These are phyloP conservation scores for Dactylellina cionopaga DNA, from an alignment of 2,329 filamentous ascomycete genomes.

Conservation along the genomic window DNA sequence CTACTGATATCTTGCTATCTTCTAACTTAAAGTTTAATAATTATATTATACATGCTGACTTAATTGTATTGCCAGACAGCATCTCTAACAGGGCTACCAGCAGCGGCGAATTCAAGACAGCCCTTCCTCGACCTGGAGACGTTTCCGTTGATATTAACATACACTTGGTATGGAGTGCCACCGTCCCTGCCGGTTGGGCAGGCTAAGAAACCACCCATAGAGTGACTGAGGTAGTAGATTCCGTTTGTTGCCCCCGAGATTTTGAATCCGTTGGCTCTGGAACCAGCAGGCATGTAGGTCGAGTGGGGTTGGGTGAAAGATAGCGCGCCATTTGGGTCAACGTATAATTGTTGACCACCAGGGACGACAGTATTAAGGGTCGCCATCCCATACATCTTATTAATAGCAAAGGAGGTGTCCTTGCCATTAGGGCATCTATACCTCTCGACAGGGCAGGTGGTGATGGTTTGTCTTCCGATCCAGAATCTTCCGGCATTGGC, in stretches of 20 bases:
- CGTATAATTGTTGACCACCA: slow-evolving; percentile 72
- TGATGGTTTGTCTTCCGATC: slow-evolving; percentile 63
- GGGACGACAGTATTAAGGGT: slow-evolving; percentile 65
- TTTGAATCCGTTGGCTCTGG: slow-evolving; percentile 65
- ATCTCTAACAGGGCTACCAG: slow-evolving; percentile 10
- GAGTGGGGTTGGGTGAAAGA: slow-evolving; percentile 69
- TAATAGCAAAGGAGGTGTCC: slow-evolving; percentile 63
- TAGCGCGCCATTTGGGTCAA: slow-evolving; percentile 67
- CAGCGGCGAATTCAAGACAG: slow-evolving; percentile 44
- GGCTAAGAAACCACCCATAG: neutral
- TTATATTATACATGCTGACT: too few species aligned
- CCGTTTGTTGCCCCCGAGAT: slow-evolving; percentile 54
- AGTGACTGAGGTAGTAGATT: slow-evolving; percentile 20
- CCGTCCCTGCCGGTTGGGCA: neutral
- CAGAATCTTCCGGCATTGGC: slow-evolving; percentile 66
- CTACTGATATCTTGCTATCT: too few species aligned
- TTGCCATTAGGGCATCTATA: slow-evolving; percentile 64
- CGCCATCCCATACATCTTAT: slow-evolving; percentile 52
- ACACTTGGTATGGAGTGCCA: neutral
- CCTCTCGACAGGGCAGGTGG: slow-evolving; percentile 67
- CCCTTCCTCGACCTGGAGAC: slow-evolving; percentile 29
- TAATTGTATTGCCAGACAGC: slow-evolving; percentile 37
- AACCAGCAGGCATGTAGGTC: slow-evolving; percentile 64
- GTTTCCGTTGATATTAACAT: neutral
- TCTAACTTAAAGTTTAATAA: too few species aligned